phyloP scores from a whole-genome alignment of 2,329 filamentous ascomycete genomes.

The Cordyceps cicadae region DNA sequence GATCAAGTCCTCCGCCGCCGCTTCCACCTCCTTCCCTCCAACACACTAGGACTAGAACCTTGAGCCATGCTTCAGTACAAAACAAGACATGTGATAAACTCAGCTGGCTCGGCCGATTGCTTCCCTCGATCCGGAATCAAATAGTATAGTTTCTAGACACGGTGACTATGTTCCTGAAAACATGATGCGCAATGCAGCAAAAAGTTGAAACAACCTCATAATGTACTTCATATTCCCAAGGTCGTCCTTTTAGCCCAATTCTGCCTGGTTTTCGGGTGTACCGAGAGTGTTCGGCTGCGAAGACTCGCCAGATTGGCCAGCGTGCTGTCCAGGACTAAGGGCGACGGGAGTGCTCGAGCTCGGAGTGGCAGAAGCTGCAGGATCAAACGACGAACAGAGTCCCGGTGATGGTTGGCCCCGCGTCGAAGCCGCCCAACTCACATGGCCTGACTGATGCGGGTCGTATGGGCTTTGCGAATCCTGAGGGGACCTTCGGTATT shows the following conservation, averaged over 20 bases:
- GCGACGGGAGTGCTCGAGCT: background rate
- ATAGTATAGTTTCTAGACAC: background rate
- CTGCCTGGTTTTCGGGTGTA: background rate
- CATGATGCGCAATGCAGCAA: background rate
- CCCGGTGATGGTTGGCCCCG: slow-evolving; percentile 2
- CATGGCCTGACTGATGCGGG: background rate
- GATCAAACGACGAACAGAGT: background rate
- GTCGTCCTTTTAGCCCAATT: background rate
- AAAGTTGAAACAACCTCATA: background rate
- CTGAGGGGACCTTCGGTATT: background rate
- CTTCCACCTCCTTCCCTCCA: background rate
- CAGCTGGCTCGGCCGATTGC: background rate
- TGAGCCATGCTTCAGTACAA: background rate
- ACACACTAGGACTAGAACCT: too few relatives aligned
- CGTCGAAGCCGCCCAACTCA: background rate
- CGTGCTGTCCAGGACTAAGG: background rate
- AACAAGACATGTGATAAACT: background rate
- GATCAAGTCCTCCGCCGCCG: too few relatives aligned
- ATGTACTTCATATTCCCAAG: background rate
- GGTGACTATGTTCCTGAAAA: background rate
- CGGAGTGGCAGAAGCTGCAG: background rate
- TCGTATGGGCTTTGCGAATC: background rate
- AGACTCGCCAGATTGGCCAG: background rate
- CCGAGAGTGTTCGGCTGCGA: background rate
- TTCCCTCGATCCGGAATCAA: background rate